Evolutionary conservation across 768 basidiomycete genomes (phyloP).

Genomic region (Melanogaster broomeanus): DNA sequence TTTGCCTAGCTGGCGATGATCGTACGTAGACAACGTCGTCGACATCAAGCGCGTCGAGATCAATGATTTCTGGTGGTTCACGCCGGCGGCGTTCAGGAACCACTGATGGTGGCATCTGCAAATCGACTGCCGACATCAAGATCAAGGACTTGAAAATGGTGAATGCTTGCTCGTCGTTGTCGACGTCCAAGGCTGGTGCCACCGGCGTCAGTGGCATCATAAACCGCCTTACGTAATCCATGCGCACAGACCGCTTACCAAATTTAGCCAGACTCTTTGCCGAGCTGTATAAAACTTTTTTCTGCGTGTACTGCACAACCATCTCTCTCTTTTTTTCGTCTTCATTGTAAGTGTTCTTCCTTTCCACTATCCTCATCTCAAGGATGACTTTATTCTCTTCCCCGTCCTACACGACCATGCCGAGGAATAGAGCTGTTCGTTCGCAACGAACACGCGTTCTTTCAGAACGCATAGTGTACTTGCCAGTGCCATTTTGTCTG

Average conservation of each 20-base stretch:
- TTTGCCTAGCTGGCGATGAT: slow-evolving; percentile 23
- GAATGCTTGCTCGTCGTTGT: slow-evolving; percentile 15
- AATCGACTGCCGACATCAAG: slow-evolving; percentile 23
- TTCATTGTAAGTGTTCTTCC: slow-evolving; percentile 13
- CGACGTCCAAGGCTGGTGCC: slow-evolving; percentile 14
- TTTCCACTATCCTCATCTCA: slow-evolving; percentile 1
- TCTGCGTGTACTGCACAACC: not conserved
- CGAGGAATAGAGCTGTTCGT: slow-evolving; percentile 79
- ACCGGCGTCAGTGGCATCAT: slow-evolving; percentile 3
- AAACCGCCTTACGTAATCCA: slow-evolving; percentile 25
- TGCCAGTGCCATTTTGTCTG: slow-evolving; percentile 91
- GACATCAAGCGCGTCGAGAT: slow-evolving; percentile 44
- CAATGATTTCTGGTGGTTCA: slow-evolving; percentile 39
- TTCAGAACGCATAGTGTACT: slow-evolving; percentile 70
- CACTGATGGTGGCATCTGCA: slow-evolving; percentile 1
- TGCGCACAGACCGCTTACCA: slow-evolving; percentile 34
- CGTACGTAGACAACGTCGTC: slow-evolving; percentile 32
- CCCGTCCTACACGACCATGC: slow-evolving; percentile 91
- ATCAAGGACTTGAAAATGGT: not conserved
- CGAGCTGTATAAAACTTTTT: slow-evolving; percentile 30
- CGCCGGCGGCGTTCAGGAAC: slow-evolving; percentile 13
- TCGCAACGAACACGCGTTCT: slow-evolving; percentile 72
- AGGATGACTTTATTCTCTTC: slow-evolving; percentile 86
- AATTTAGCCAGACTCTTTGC: slow-evolving; percentile 26
- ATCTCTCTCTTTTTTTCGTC: not conserved